Evolutionary conservation across 2,329 filamentous ascomycete genomes (phyloP).

Genomic region (Exophiala calicioides): DNA sequence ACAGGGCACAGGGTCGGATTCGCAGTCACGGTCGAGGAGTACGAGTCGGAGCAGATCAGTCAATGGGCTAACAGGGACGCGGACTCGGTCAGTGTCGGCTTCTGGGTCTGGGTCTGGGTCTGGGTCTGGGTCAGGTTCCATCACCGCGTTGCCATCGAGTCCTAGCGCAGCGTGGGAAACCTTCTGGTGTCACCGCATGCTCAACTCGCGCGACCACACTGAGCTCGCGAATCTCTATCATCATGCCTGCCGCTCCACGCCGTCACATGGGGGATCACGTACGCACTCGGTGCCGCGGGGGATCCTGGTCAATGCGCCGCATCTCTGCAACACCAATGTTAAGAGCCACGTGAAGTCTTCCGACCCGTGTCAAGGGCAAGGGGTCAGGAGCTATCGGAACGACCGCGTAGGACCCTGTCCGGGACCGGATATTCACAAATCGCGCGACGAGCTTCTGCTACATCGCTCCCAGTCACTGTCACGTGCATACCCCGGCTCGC

Average conservation of each 20-base stretch:
- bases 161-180: constrained; percentile 65
- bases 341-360: constrained; percentile 2
- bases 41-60: too few relatives aligned
- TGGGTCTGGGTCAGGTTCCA: too few relatives aligned
- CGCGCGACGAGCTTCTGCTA: constrained; percentile 11
- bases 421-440: constrained; percentile 21
- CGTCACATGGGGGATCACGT: constrained; percentile 6
- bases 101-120: too few relatives aligned
- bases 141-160: too few relatives aligned
- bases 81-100: too few relatives aligned
- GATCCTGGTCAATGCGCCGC: constrained; percentile 21
- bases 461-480: too few relatives aligned
- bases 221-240: constrained; percentile 67
- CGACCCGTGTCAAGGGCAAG: background rate
- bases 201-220: constrained; percentile 73
- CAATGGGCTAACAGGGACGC: too few relatives aligned
- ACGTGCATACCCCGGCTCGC: too few relatives aligned
- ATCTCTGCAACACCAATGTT: constrained; percentile 3
- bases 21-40: constrained; percentile 2
- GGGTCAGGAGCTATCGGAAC: constrained; percentile 12
- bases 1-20: constrained; percentile 5
- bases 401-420: constrained; percentile 20
- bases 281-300: constrained; percentile 10
- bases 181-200: constrained; percentile 82
- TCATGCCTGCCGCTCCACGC: constrained; percentile 14